These are phyloP conservation scores for Escallonia herrerae DNA, from an alignment of 129 eudicot genomes.

Conservation along the genomic window DNA sequence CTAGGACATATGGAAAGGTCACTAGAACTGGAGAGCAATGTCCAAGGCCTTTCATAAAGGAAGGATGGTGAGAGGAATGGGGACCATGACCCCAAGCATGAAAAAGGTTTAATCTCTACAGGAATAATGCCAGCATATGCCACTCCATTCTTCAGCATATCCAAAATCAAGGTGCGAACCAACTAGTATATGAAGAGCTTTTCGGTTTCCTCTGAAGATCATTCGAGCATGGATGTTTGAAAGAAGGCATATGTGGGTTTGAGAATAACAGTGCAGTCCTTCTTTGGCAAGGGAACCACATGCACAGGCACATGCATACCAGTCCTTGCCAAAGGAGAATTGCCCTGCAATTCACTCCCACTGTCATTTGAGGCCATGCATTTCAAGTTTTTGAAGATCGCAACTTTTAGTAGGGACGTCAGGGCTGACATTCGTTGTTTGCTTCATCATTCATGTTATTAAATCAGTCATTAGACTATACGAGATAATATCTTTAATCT, in stretches of 20 bases:
- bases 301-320: background rate
- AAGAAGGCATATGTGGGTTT: constrained; percentile 8
- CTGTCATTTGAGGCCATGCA: background rate
- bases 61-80: background rate
- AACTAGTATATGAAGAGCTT: background rate
- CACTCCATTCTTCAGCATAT: constrained; percentile 12
- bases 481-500: too few relatives aligned
- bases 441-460: too few relatives aligned
- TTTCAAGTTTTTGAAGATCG: too few relatives aligned
- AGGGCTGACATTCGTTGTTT: too few relatives aligned
- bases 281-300: constrained; percentile 30
- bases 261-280: constrained; percentile 40
- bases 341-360: constrained; percentile 41
- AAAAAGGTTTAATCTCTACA: background rate
- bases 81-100: constrained; percentile 1
- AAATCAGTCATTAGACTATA: too few relatives aligned
- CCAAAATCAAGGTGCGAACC: constrained; percentile 13
- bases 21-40: background rate
- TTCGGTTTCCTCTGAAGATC: background rate
- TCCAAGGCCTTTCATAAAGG: too few relatives aligned
- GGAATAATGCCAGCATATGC: constrained; percentile 3
- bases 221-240: too few relatives aligned
- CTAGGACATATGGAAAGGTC: background rate
- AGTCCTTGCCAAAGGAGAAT: constrained; percentile 41
- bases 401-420: too few relatives aligned